Conservation (phyloP, 805 yeast species). For the Yarrowia bubula region DNA sequence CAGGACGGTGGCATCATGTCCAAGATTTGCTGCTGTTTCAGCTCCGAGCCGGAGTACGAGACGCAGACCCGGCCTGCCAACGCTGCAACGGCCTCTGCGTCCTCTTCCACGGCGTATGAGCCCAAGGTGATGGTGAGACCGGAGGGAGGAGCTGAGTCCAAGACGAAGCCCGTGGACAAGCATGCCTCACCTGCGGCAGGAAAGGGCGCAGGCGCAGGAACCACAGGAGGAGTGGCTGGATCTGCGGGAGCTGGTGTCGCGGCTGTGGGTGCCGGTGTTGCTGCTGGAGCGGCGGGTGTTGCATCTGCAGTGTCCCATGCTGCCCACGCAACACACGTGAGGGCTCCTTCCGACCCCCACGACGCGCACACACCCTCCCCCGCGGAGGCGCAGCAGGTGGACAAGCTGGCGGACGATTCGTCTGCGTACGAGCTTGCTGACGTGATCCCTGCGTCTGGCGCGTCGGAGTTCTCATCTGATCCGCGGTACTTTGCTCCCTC, state of each 20-base stretch:
- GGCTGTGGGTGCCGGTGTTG: neutral
- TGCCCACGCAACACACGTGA: neutral
- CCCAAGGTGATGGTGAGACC: conserved; percentile 6
- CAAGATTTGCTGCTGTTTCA: conserved; percentile 17
- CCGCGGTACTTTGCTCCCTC: conserved; percentile 17
- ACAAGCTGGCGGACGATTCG: conserved; percentile 16
- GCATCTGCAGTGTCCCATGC: neutral
- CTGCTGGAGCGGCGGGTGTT: neutral
- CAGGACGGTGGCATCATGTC: neutral
- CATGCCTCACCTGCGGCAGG: neutral
- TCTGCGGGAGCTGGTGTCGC: neutral
- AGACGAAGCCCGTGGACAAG: neutral
- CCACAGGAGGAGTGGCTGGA: neutral
- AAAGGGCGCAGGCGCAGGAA: neutral
- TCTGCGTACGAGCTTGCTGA: conserved; percentile 19
- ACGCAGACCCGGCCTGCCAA: neutral
- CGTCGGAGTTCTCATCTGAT: conserved; percentile 15
- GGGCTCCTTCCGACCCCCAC: neutral
- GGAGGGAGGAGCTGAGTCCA: no score
- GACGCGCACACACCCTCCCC: neutral
- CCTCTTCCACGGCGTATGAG: conserved; percentile 12
- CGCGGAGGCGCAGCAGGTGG: neutral
- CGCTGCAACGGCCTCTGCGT: neutral
- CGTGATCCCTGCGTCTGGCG: neutral
- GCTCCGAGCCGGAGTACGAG: conserved; percentile 20